Evolutionary conservation across 257 asterid genomes (phyloP).

Genomic region (Apocynum venetum): DNA sequence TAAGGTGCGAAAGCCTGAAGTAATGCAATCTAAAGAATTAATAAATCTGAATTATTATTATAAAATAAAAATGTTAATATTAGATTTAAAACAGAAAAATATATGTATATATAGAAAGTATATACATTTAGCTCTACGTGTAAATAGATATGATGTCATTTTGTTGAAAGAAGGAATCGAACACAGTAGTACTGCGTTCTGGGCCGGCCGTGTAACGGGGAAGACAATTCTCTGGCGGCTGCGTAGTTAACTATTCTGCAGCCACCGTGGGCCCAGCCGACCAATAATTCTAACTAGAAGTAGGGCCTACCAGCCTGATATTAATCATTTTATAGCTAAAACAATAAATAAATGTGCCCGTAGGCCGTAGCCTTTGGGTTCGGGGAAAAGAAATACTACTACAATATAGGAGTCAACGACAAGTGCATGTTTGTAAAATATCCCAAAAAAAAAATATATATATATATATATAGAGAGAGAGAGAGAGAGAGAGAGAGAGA

Average conservation of each 20-base stretch:
- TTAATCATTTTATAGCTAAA: no score
- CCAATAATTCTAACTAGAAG: not conserved
- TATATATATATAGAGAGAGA: no score
- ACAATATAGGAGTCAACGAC: constrained; percentile 6
- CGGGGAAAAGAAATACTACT: not conserved
- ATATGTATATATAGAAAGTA: not conserved
- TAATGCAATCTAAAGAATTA: no score
- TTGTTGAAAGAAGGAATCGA: constrained; percentile 3
- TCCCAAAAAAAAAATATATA: not conserved
- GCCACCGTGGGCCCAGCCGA: not conserved
- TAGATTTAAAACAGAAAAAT: no score
- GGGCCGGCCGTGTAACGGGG: constrained; percentile 6
- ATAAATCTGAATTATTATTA: no score
- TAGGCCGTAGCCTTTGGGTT: not conserved
- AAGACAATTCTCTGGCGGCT: constrained; percentile 14
- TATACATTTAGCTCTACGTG: no score
- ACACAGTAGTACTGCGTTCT: not conserved
- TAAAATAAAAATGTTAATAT: no score
- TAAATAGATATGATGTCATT: not conserved
- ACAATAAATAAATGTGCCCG: no score
- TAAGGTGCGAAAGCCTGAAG: no score
- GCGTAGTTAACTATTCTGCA: not conserved
- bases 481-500: not conserved
- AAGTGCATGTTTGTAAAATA: not conserved
- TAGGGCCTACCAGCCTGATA: not conserved